phyloP scores from a whole-genome alignment of 1,139 yeast species.

The Debaryomyces fabryi region DNA sequence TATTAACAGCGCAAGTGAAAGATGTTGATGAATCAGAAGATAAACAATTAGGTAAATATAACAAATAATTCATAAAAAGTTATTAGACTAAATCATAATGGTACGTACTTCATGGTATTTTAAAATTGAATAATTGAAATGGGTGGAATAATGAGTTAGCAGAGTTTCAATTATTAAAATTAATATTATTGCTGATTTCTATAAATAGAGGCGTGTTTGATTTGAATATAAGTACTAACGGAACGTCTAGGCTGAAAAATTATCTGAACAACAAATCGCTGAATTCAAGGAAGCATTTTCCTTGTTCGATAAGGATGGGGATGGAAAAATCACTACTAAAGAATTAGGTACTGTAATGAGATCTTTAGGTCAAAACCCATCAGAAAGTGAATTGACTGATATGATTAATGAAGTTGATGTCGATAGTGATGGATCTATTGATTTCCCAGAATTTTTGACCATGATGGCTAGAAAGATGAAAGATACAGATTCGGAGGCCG shows the following conservation, averaged over 20 bases:
- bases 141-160: not conserved
- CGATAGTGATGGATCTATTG: conserved; percentile 93
- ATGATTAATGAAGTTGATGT: conserved; percentile 96
- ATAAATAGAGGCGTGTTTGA: not conserved
- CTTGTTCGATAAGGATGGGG: conserved; percentile 92
- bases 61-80: not conserved
- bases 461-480: conserved; percentile 96
- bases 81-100: conserved; percentile 1
- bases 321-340: conserved; percentile 91
- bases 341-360: conserved; percentile 99
- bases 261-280: conserved; percentile 93
- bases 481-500: conserved; percentile 96
- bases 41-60: conserved; percentile 1
- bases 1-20: conserved; percentile 4
- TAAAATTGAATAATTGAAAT: not conserved
- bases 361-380: conserved; percentile 94
- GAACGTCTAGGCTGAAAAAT: conserved; percentile 67
- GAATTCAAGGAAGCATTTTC: conserved; percentile 98
- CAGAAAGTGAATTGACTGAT: conserved; percentile 93
- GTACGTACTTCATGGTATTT: not conserved
- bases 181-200: not conserved
- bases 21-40: not conserved
- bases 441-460: conserved; percentile 81
- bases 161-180: not conserved
- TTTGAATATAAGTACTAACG: conserved; percentile 2